These are phyloP conservation scores for Brasenia schreberi DNA, from an alignment of 164 flowering plant species.

Conservation along the genomic window DNA sequence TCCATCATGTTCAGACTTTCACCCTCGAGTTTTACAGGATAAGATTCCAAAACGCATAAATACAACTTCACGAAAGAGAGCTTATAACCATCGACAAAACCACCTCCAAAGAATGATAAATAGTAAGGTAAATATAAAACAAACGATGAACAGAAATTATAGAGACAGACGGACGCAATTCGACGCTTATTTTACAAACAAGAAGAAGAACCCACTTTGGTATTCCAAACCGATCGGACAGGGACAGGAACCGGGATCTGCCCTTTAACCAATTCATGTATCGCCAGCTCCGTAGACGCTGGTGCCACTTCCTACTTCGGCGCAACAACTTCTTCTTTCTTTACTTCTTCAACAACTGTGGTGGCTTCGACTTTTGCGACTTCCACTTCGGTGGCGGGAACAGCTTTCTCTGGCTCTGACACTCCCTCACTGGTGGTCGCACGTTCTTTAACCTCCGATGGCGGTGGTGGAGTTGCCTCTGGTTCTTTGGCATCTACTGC, in stretches of 20 bases:
- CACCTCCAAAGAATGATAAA: background rate
- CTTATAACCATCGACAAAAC: background rate
- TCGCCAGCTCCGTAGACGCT: background rate
- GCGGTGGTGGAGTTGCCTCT: background rate
- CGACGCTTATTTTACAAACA: background rate
- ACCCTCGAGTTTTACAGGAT: background rate
- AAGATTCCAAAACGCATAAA: background rate
- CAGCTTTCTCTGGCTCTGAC: conserved; percentile 21
- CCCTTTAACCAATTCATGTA: background rate
- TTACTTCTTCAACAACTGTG: conserved; percentile 7
- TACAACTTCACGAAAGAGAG: background rate
- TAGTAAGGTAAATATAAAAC: background rate
- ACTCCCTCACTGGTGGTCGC: conserved; percentile 13
- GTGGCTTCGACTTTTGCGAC: conserved; percentile 8
- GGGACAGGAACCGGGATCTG: background rate
- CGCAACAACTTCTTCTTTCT: background rate
- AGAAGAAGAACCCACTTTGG: background rate
- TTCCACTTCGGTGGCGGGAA: conserved; percentile 23
- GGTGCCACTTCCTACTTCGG: conserved; percentile 2
- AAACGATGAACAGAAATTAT: background rate
- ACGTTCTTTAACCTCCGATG: background rate
- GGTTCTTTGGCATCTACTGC: background rate
- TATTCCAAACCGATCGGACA: background rate
- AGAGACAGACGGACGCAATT: background rate
- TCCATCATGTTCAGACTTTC: background rate